phyloP scores from a whole-genome alignment of 768 basidiomycete species.

The Cystofilobasidium ferigula region DNA sequence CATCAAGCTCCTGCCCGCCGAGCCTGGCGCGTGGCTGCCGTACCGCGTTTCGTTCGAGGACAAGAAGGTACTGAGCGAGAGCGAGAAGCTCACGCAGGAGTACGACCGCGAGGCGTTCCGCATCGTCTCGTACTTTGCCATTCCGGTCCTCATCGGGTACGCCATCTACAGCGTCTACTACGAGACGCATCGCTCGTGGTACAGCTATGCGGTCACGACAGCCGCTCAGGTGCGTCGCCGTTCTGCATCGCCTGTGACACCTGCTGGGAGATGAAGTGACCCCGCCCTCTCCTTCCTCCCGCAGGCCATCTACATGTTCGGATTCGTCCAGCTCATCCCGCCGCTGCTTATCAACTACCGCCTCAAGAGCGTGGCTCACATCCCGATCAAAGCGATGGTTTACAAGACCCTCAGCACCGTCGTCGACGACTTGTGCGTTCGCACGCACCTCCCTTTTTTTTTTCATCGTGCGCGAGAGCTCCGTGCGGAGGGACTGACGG shows the following conservation, averaged over 20 bases:
- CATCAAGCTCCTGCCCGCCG: slow-evolving; percentile 55
- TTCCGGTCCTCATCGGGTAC: slow-evolving; percentile 50
- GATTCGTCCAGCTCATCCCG: slow-evolving; percentile 65
- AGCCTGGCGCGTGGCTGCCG: slow-evolving; percentile 58
- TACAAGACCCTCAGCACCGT: slow-evolving; percentile 78
- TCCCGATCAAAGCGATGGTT: no score
- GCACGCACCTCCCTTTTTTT: not conserved
- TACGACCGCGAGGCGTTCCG: slow-evolving; percentile 43
- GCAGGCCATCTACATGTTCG: slow-evolving; percentile 53
- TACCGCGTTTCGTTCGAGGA: slow-evolving; percentile 75
- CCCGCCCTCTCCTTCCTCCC: not conserved
- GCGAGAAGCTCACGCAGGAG: slow-evolving; percentile 97
- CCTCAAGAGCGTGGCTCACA: no score
- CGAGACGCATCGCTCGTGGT: slow-evolving; percentile 77
- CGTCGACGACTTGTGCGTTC: slow-evolving; percentile 66
- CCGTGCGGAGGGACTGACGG: not conserved
- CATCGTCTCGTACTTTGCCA: slow-evolving; percentile 80
- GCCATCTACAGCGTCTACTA: slow-evolving; percentile 37
- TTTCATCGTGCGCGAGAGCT: no score
- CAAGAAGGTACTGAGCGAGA: slow-evolving; percentile 90
- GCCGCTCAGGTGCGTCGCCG: slow-evolving; percentile 44
- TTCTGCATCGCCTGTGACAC: not conserved
- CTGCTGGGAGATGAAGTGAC: not conserved
- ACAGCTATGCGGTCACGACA: slow-evolving; percentile 87
- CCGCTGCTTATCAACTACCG: slow-evolving; percentile 72